phyloP scores from a whole-genome alignment of 441 rosid species.

The Erysimum cheiri region DNA sequence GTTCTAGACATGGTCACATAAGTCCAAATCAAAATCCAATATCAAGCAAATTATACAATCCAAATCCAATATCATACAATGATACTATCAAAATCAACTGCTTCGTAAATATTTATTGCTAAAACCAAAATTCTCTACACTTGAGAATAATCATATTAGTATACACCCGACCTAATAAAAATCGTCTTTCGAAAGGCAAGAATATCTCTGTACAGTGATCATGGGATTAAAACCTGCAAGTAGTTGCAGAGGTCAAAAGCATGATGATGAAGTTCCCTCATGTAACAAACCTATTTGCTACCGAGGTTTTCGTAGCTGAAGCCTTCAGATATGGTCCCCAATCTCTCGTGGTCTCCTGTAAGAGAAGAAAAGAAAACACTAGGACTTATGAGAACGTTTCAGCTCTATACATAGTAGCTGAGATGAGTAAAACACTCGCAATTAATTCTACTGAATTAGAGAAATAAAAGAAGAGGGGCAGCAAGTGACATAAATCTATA shows the following conservation, averaged over 20 bases:
- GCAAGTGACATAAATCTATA: not conserved
- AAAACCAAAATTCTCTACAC: conserved; percentile 33
- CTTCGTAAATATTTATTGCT: not conserved
- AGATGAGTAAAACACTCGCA: conserved; percentile 1
- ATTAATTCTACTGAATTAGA: not conserved
- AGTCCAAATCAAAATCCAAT: conserved; percentile 9
- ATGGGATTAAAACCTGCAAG: conserved; percentile 7
- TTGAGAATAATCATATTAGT: not conserved
- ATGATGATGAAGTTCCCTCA: conserved; percentile 16
- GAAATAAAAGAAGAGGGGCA: conserved; percentile 13
- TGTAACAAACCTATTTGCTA: conserved; percentile 52
- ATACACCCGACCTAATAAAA: conserved; percentile 14
- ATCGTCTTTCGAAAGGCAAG: not conserved
- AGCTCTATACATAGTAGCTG: conserved; percentile 20
- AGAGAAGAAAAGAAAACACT: conserved; percentile 24
- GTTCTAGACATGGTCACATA: not conserved
- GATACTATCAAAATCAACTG: conserved; percentile 8
- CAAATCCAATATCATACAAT: conserved; percentile 12
- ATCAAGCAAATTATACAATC: not conserved
- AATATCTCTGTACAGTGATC: conserved; percentile 24
- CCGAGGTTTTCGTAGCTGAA: conserved; percentile 75
- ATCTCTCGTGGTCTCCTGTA: conserved; percentile 72
- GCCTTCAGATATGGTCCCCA: conserved; percentile 85
- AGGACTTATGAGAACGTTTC: conserved; percentile 7
- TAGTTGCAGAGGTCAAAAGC: conserved; percentile 16